Conservation (phyloP, 1,284 basidiomycete genomes). For the Cryptococcus sp. region DNA sequence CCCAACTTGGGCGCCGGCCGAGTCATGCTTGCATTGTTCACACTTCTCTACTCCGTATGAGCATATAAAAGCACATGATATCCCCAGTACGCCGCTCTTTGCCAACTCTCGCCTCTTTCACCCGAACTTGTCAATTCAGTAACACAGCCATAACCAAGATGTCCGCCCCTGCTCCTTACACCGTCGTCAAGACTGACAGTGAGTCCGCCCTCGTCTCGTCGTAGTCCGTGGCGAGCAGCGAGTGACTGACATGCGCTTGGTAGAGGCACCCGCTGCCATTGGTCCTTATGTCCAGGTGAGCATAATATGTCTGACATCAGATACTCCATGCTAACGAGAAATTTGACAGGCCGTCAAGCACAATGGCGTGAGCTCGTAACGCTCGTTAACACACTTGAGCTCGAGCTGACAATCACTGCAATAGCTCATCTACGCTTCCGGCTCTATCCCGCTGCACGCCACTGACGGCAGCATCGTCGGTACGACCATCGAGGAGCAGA, state of each 20-base stretch:
- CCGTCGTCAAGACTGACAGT: constrained; percentile 52
- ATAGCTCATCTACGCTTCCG: constrained; percentile 78
- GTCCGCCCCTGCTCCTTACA: constrained; percentile 49
- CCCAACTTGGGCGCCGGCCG: too few species aligned
- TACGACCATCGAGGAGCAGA: constrained; percentile 81
- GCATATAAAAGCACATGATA: background rate
- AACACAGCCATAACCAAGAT: constrained; percentile 8
- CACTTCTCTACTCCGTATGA: background rate
- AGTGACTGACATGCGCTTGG: background rate
- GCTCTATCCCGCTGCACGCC: constrained; percentile 85
- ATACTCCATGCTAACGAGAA: too few species aligned
- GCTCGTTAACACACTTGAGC: background rate
- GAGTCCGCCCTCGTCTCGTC: constrained; percentile 15
- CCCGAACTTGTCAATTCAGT: background rate
- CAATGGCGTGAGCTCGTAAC: constrained; percentile 61
- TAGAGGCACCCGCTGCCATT: constrained; percentile 81
- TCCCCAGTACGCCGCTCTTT: background rate
- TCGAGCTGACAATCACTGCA: background rate
- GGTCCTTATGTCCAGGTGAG: constrained; percentile 73
- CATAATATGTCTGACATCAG: background rate
- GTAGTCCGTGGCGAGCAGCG: background rate
- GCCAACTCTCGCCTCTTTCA: background rate
- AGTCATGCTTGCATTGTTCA: background rate
- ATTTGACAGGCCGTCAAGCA: constrained; percentile 73
- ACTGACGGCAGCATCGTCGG: constrained; percentile 69